phyloP scores from a whole-genome alignment of 495 filamentous ascomycete genomes.

The Aspergillus biplanus region DNA sequence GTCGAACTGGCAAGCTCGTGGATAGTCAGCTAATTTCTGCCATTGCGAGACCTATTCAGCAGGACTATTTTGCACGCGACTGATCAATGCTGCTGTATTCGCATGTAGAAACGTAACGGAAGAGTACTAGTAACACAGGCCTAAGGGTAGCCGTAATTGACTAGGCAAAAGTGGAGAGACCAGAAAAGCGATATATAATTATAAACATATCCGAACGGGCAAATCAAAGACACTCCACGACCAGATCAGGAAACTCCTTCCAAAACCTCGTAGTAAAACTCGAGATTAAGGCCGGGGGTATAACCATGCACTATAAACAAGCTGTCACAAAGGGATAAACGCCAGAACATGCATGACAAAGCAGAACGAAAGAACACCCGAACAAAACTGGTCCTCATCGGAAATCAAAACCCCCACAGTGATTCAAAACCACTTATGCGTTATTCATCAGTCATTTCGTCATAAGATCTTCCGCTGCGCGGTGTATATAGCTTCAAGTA shows the following conservation, averaged over 20 bases:
- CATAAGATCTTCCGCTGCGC: slow-evolving; percentile 31
- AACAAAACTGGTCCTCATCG: slow-evolving; percentile 25
- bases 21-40: no score
- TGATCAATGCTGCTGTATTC: no score
- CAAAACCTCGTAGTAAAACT: slow-evolving; percentile 41
- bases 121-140: no score
- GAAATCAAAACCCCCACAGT: slow-evolving; percentile 25
- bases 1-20: no score
- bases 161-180: not conserved
- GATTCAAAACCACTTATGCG: slow-evolving; percentile 35
- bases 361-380: slow-evolving; percentile 27
- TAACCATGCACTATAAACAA: slow-evolving; percentile 42
- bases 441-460: slow-evolving; percentile 50
- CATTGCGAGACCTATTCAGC: no score
- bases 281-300: slow-evolving; percentile 48
- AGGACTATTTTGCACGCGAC: no score
- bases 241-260: slow-evolving; percentile 33
- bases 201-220: slow-evolving; percentile 20
- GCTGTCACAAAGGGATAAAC: slow-evolving; percentile 30
- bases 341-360: slow-evolving; percentile 41
- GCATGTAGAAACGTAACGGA: no score
- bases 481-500: slow-evolving; percentile 22
- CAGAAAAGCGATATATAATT: slow-evolving; percentile 6
- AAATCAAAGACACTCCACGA: slow-evolving; percentile 34
- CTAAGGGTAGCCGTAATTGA: slow-evolving; percentile 6